These are phyloP conservation scores for Suhomyces terraborum DNA, from an alignment of 1,139 yeast species.

Conservation along the genomic window DNA sequence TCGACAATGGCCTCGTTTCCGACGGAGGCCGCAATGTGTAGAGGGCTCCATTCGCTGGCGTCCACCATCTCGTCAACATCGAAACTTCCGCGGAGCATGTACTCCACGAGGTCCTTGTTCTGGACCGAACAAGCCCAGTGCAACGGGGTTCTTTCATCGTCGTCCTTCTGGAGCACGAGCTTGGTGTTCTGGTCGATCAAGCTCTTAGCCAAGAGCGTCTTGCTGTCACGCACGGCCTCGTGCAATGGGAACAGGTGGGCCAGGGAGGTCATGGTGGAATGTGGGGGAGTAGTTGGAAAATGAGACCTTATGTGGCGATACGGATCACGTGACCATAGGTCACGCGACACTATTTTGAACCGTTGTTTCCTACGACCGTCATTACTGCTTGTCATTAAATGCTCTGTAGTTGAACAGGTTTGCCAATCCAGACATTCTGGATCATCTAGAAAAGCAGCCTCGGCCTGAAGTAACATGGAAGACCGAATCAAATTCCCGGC, in stretches of 20 bases:
- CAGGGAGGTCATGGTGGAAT: slow-evolving; percentile 4
- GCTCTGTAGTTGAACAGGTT: no score
- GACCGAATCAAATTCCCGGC: no score
- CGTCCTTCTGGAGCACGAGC: slow-evolving; percentile 52
- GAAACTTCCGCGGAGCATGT: slow-evolving; percentile 44
- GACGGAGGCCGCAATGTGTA: slow-evolving; percentile 77
- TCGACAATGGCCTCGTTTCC: slow-evolving; percentile 63
- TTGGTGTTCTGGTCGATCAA: slow-evolving; percentile 52
- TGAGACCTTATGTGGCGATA: background rate
- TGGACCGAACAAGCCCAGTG: slow-evolving; percentile 87
- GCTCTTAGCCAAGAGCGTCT: slow-evolving; percentile 49
- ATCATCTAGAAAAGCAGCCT: no score
- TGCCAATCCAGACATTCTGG: no score
- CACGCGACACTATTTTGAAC: no score
- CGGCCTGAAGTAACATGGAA: no score
- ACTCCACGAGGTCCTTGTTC: slow-evolving; percentile 53
- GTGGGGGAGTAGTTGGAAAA: background rate
- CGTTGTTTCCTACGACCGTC: no score
- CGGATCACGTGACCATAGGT: background rate
- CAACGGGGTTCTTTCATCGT: slow-evolving; percentile 77
- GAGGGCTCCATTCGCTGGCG: slow-evolving; percentile 83
- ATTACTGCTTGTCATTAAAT: no score
- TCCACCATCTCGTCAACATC: slow-evolving; percentile 73
- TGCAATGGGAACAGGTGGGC: slow-evolving; percentile 52
- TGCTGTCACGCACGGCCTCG: slow-evolving; percentile 61